Evolutionary conservation across 768 basidiomycete species (phyloP).

Genomic region (Melanogaster broomeanus): DNA sequence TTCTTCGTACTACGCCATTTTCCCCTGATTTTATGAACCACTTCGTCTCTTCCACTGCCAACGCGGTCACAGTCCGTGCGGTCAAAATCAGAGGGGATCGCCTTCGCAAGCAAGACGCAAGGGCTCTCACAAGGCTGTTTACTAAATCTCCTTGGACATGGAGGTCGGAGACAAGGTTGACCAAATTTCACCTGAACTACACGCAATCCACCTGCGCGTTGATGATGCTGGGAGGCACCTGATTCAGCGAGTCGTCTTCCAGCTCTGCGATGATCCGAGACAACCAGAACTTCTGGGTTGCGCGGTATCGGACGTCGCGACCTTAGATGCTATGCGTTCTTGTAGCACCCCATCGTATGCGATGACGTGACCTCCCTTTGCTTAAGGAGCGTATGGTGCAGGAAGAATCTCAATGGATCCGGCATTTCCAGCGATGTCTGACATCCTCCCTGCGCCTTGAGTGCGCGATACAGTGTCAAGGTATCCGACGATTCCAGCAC

Average conservation of each 20-base stretch:
- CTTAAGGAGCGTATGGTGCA: constrained; percentile 39
- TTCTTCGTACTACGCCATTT: constrained; percentile 46
- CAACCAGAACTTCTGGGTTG: constrained; percentile 35
- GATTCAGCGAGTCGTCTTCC: constrained; percentile 38
- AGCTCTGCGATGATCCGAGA: constrained; percentile 41
- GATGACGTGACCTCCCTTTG: constrained; percentile 66
- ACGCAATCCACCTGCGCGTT: constrained; percentile 34
- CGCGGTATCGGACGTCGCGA: constrained; percentile 39
- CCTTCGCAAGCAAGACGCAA: constrained; percentile 41
- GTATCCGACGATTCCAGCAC: constrained; percentile 63
- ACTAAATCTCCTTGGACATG: constrained; percentile 56
- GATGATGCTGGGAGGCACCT: constrained; percentile 20
- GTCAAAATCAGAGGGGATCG: constrained; percentile 69
- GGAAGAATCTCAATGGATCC: constrained; percentile 44
- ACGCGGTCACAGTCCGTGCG: constrained; percentile 53
- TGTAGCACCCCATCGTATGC: constrained; percentile 59
- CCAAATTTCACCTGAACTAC: constrained; percentile 44
- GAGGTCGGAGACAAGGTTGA: constrained; percentile 58
- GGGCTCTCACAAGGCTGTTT: constrained; percentile 21
- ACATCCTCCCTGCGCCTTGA: constrained; percentile 31
- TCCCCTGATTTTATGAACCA: constrained; percentile 58
- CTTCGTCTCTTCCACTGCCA: constrained; percentile 46
- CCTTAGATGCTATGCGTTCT: constrained; percentile 37
- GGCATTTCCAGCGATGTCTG: constrained; percentile 27
- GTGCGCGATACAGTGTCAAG: constrained; percentile 49